Conservation (phyloP, 345 rosid genomes). For the Hibiscus syriacus region DNA sequence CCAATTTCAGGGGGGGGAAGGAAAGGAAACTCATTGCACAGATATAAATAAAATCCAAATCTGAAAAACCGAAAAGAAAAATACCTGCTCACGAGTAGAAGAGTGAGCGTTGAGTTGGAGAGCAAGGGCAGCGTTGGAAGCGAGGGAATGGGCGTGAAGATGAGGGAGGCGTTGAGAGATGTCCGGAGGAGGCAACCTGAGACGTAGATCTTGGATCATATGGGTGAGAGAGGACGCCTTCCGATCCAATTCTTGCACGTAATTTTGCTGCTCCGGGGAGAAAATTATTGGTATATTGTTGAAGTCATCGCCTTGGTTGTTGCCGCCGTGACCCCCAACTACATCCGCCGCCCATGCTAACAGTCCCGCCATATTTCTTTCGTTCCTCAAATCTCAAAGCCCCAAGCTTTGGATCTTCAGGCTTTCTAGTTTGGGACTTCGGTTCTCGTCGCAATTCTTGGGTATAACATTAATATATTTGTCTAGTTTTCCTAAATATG, state of each 20-base stretch:
- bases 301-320: slow-evolving; percentile 30
- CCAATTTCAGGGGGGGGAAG: neutral
- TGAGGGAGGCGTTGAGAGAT: slow-evolving; percentile 88
- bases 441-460: neutral
- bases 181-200: slow-evolving; percentile 75
- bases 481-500: neutral
- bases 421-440: neutral
- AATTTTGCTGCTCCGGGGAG: slow-evolving; percentile 56
- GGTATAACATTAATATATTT: neutral
- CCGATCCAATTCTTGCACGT: slow-evolving; percentile 58
- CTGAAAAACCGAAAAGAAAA: neutral
- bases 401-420: neutral
- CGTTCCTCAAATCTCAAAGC: neutral
- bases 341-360: slow-evolving; percentile 96
- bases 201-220: slow-evolving; percentile 79
- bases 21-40: neutral
- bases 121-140: slow-evolving; percentile 88
- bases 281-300: slow-evolving; percentile 41
- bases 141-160: slow-evolving; percentile 90
- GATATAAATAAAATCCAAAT: neutral
- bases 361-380: slow-evolving; percentile 50
- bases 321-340: slow-evolving; percentile 54
- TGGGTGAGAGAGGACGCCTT: slow-evolving; percentile 71
- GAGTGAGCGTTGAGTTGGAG: slow-evolving; percentile 92
- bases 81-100: slow-evolving; percentile 83